phyloP scores from a whole-genome alignment of 164 flowering plant genomes.

The Berberis thunbergii region DNA sequence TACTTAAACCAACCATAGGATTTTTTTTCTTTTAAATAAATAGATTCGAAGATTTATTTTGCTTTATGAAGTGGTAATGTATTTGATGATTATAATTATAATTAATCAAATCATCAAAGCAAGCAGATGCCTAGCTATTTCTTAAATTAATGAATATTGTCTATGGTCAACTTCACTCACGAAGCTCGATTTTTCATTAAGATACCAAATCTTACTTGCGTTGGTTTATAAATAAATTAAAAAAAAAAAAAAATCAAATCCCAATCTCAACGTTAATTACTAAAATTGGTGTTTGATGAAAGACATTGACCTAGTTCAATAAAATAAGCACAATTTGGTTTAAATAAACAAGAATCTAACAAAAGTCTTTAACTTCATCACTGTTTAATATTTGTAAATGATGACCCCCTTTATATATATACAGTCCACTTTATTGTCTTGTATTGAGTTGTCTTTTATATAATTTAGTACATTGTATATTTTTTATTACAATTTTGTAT shows the following conservation, averaged over 20 bases:
- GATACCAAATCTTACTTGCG: background rate
- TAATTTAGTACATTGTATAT: background rate
- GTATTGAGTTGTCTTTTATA: background rate
- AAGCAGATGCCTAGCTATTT: too few relatives aligned
- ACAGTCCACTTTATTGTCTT: slow-evolving; percentile 3
- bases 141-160: too few relatives aligned
- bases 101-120: too few relatives aligned
- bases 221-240: background rate
- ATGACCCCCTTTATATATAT: slow-evolving; percentile 5
- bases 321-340: slow-evolving; percentile 4
- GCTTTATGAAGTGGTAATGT: too few relatives aligned
- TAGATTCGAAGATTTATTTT: too few relatives aligned
- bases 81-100: too few relatives aligned
- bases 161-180: too few relatives aligned
- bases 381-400: background rate
- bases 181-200: too few relatives aligned
- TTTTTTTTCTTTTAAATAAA: too few relatives aligned
- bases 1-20: too few relatives aligned
- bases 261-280: background rate
- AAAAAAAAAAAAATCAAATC: background rate
- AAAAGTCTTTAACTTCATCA: slow-evolving; percentile 4
- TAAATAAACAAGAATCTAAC: slow-evolving; percentile 11
- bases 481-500: background rate
- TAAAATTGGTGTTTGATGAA: slow-evolving; percentile 15
- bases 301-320: slow-evolving; percentile 17